phyloP scores from a whole-genome alignment of 257 asterid species.

The Forsythia suspensa region DNA sequence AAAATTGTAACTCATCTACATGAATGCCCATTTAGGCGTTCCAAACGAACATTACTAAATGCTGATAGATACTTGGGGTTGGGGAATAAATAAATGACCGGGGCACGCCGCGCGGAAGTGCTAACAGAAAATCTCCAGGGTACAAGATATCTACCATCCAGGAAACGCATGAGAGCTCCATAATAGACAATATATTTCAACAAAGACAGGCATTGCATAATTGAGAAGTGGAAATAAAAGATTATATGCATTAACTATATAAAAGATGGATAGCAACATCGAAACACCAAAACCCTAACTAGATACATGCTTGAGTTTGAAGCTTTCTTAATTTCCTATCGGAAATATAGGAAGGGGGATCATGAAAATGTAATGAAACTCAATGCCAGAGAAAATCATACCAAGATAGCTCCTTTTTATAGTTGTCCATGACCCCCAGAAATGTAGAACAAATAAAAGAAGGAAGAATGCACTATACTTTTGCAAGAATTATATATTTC shows the following conservation, averaged over 20 bases:
- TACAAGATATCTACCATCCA: not conserved
- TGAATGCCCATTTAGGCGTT: not conserved
- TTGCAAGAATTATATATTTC: too few species aligned
- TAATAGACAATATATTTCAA: not conserved
- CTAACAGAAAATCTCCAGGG: not conserved
- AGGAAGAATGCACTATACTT: not conserved
- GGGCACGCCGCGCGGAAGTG: not conserved
- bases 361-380: not conserved
- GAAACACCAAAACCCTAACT: not conserved
- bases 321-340: not conserved
- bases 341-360: not conserved
- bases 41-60: not conserved
- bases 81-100: not conserved
- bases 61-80: not conserved
- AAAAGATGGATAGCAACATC: not conserved
- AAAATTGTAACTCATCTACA: not conserved
- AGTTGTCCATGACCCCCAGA: too few species aligned
- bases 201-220: not conserved
- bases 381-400: not conserved
- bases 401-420: too few species aligned
- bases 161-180: not conserved
- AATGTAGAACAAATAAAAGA: not conserved
- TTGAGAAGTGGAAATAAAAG: not conserved
- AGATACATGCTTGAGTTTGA: not conserved
- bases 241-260: not conserved